Evolutionary conservation across 495 filamentous ascomycete genomes (phyloP).

Genomic region (Venustampulla echinocandica): DNA sequence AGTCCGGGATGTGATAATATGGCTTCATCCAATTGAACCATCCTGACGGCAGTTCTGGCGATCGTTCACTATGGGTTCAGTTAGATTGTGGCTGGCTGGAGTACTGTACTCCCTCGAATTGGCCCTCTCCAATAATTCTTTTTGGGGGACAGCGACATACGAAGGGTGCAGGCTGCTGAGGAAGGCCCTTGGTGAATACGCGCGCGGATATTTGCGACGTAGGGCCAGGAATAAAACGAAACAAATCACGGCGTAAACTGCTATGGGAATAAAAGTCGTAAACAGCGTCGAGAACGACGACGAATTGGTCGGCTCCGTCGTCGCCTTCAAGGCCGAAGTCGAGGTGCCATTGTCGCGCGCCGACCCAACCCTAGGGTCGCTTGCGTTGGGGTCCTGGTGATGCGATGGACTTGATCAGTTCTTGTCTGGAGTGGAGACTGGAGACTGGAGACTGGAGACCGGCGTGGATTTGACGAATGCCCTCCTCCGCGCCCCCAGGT

Average conservation of each 20-base stretch:
- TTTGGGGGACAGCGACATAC: slow-evolving; percentile 28
- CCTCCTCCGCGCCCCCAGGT: too few species aligned
- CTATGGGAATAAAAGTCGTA: slow-evolving; percentile 61
- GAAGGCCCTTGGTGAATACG: slow-evolving; percentile 84
- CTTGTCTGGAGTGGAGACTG: background rate
- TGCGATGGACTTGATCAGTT: background rate
- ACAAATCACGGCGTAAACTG: slow-evolving; percentile 57
- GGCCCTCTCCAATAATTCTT: background rate
- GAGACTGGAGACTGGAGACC: background rate
- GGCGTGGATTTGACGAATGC: too few species aligned
- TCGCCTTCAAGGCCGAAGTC: slow-evolving; percentile 8
- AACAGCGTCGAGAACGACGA: slow-evolving; percentile 37
- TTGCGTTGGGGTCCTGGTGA: slow-evolving; percentile 2
- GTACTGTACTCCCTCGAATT: background rate
- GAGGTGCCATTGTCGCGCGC: slow-evolving; percentile 19
- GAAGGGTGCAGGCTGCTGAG: slow-evolving; percentile 60
- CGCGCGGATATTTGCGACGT: slow-evolving; percentile 59
- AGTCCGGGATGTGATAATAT: slow-evolving; percentile 73
- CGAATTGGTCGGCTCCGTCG: slow-evolving; percentile 18
- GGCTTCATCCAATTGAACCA: slow-evolving; percentile 64
- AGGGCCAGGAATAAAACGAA: slow-evolving; percentile 65
- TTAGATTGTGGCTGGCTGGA: background rate
- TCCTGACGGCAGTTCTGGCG: slow-evolving; percentile 57
- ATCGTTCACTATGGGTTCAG: slow-evolving; percentile 46
- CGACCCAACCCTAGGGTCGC: slow-evolving; percentile 22